These are phyloP conservation scores for Suhomyces wounanorum DNA, from an alignment of 1,139 yeast genomes.

Conservation along the genomic window DNA sequence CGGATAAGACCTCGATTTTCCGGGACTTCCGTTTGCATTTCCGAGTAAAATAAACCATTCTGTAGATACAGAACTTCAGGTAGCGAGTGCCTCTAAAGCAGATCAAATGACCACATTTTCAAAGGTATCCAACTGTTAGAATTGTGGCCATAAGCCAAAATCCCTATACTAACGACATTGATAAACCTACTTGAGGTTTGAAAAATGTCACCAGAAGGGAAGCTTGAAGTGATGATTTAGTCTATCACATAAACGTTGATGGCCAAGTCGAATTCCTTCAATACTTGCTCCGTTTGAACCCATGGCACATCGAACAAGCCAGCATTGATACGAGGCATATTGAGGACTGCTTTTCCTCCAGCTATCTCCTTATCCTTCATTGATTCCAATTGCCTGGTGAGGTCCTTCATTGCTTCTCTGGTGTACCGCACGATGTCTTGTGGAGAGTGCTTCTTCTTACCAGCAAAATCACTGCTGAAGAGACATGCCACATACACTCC, in stretches of 20 bases:
- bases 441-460: slow-evolving; percentile 25
- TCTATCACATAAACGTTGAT: slow-evolving; percentile 46
- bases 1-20: too few relatives aligned
- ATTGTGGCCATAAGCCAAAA: too few relatives aligned
- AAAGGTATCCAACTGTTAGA: too few relatives aligned
- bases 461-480: slow-evolving; percentile 61
- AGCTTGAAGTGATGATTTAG: not conserved
- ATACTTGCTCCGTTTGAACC: slow-evolving; percentile 59
- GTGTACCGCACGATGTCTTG: slow-evolving; percentile 53
- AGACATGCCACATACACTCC: slow-evolving; percentile 56
- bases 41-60: too few relatives aligned
- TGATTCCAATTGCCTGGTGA: slow-evolving; percentile 38
- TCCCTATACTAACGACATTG: too few relatives aligned
- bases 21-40: too few relatives aligned
- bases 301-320: slow-evolving; percentile 83
- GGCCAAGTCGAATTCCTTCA: slow-evolving; percentile 31
- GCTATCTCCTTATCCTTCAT: slow-evolving; percentile 19
- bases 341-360: slow-evolving; percentile 31
- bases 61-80: too few relatives aligned
- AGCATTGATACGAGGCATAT: slow-evolving; percentile 78
- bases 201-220: too few relatives aligned
- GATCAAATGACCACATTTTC: too few relatives aligned
- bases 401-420: slow-evolving; percentile 45
- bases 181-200: too few relatives aligned
- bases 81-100: too few relatives aligned